These are phyloP conservation scores for Bipolaris cookei DNA, from an alignment of 2,329 filamentous ascomycete genomes.

Conservation along the genomic window DNA sequence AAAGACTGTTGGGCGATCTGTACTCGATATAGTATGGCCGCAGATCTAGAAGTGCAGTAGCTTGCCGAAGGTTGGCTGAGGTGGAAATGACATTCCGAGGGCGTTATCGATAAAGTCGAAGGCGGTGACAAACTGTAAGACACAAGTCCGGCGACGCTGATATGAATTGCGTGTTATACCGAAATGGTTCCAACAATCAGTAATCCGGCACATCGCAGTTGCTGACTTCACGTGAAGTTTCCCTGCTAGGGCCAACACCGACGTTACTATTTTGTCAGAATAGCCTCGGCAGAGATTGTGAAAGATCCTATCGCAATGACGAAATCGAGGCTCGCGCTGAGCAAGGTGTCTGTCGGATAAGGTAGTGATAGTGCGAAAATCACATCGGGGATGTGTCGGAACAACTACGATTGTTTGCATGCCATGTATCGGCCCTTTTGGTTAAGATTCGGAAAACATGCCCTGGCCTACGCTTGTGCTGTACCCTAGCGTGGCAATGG, in stretches of 20 bases:
- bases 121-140: conserved; percentile 17
- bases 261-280: neutral
- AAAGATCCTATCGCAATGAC: neutral
- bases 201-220: neutral
- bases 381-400: conserved; percentile 10
- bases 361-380: conserved; percentile 13
- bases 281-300: neutral
- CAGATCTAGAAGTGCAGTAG: conserved; percentile 21
- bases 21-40: conserved; percentile 11
- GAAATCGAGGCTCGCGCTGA: neutral
- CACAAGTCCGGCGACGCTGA: neutral
- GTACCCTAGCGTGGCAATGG: conserved; percentile 7
- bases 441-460: conserved; percentile 9
- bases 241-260: neutral
- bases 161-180: neutral
- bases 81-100: conserved; percentile 3
- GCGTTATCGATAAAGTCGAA: conserved; percentile 19
- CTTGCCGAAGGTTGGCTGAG: conserved; percentile 16
- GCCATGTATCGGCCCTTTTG: conserved; percentile 22
- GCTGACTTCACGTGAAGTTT: neutral
- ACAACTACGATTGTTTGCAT: conserved; percentile 12
- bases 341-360: conserved; percentile 8
- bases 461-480: neutral
- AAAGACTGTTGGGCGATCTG: conserved; percentile 5
- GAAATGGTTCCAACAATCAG: neutral